A percentile compares a stretch with the other conserved stretches of the same genome.
Evolutionary conservation across 2,329 filamentous ascomycete species (phyloP).

Genomic region (Trichoderma pleuroti): DNA sequence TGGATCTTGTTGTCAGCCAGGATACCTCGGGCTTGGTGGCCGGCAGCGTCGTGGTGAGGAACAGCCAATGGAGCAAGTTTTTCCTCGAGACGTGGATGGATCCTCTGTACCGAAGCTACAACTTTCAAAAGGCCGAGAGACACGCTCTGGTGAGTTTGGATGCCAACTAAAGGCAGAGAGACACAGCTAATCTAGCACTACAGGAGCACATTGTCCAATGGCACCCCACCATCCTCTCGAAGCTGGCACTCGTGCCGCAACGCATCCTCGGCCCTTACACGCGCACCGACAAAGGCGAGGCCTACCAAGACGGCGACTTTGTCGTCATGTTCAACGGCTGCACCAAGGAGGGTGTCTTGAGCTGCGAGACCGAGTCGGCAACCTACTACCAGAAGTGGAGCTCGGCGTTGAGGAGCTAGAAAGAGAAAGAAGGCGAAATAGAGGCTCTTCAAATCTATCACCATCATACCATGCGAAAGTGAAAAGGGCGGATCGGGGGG

Average conservation of each 20-base stretch:
- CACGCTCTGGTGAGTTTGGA: slow-evolving; percentile 72
- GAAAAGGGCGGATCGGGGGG: not conserved
- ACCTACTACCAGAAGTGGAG: slow-evolving; percentile 48
- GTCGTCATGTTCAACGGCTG: slow-evolving; percentile 77
- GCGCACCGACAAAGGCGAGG: slow-evolving; percentile 50
- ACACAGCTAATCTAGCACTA: slow-evolving; percentile 27
- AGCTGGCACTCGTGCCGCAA: slow-evolving; percentile 86
- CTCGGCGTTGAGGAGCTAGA: slow-evolving; percentile 34
- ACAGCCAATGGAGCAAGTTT: slow-evolving; percentile 87
- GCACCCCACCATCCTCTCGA: slow-evolving; percentile 93
- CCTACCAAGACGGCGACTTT: slow-evolving; percentile 81
- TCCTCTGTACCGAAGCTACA: slow-evolving; percentile 87
- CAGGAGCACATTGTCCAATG: slow-evolving; percentile 89
- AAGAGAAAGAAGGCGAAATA: not conserved
- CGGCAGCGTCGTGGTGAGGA: slow-evolving; percentile 74
- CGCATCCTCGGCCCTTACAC: slow-evolving; percentile 77
- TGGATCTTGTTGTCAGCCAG: slow-evolving; percentile 80
- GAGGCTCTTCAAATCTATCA: not conserved
- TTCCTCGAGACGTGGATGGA: slow-evolving; percentile 96
- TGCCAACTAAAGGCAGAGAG: not conserved
- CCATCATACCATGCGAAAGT: not conserved
- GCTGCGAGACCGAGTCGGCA: slow-evolving; percentile 70
- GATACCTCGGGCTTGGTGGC: slow-evolving; percentile 75
- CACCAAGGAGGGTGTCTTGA: slow-evolving; percentile 50
- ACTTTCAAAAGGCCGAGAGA: slow-evolving; percentile 90